These are phyloP conservation scores for Plasmodium blacklocki DNA, from an alignment of 169 alveolate genomes.

Conservation along the genomic window DNA sequence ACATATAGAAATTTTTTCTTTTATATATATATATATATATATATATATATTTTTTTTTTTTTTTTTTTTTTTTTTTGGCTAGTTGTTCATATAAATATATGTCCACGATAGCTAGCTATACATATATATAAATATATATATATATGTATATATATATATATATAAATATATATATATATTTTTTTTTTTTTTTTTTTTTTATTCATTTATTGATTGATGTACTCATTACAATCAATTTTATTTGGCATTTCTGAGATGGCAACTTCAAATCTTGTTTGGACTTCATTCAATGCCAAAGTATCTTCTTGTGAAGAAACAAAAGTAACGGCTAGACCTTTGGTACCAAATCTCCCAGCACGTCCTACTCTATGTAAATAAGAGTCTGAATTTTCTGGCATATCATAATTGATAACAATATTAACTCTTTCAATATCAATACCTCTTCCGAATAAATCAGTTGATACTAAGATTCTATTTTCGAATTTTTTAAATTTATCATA, in stretches of 20 bases:
- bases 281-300: slow-evolving; percentile 95
- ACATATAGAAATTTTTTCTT: neutral
- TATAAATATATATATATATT: neutral
- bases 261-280: slow-evolving; percentile 98
- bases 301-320: slow-evolving; percentile 96
- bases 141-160: slow-evolving; percentile 7
- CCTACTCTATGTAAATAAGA: slow-evolving; percentile 95
- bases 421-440: slow-evolving; percentile 99
- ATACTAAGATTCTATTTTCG: slow-evolving; percentile 98
- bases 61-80: slow-evolving; percentile 1
- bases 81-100: neutral
- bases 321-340: slow-evolving; percentile 99
- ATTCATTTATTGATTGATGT: slow-evolving; percentile 81
- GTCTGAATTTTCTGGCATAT: slow-evolving; percentile 96
- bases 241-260: slow-evolving; percentile 97
- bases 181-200: neutral
- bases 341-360: slow-evolving; percentile 99
- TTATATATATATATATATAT: neutral
- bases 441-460: slow-evolving; percentile 99
- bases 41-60: neutral
- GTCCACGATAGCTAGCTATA: neutral
- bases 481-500: slow-evolving; percentile 97
- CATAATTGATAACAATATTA: slow-evolving; percentile 99
- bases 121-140: slow-evolving; percentile 1
- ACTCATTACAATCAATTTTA: slow-evolving; percentile 92